Evolutionary conservation across 768 basidiomycete species (phyloP), one percentile per base, ranked within the genome.

Genomic region (Amanita thiersii): DNA sequence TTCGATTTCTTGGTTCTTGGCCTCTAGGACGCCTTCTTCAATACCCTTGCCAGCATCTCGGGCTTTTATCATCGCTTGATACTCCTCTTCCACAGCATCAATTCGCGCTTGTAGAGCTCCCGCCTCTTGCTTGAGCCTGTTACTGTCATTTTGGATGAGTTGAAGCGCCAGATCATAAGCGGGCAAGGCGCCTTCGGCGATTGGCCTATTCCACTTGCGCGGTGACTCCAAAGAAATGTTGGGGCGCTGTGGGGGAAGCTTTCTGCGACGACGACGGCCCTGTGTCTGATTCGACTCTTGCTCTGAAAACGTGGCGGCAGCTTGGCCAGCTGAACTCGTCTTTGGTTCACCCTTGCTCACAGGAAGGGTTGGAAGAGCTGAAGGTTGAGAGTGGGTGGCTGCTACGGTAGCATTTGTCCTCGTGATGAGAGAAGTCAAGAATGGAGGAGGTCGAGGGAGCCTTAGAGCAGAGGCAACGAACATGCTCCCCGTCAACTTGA

Each of bases 111-210:
- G 57, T 30, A 83, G 56, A 14, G 52, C 56, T 8, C 58, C 50
- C 1, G 75, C 62, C 53, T 79, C 69, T 1, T 50, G 51, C 43
- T 70, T 68, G 23, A 86, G 56, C 1, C 48, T 51, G 6, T 60
- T 53, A 29, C 81, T 74, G 63, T 96, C 88, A 11, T 59, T 53
- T 21, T 68, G 65, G 43, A 98, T 75, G 50, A 81, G 67, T 45
- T 75, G 67, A 32, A 97, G 62, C 1, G 93, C 91, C 41, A 84
- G 73, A 62, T 98, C 94, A 53, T 90, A 96, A 3, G 79, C 84
- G 2, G 83, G 83, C 19, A 88, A 59, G 5, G 79, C 71, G 4
- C 82, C 82, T 15, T 58, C 56, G 9, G 66, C 70, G 3, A 88
- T 57, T 3, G 86, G 81, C 11, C 73, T 53, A 36, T 75, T 77